These are phyloP conservation scores for Pseudisothecium myosuroides DNA, from an alignment of 225 moss, liverwort and hornwort genomes.

Conservation along the genomic window DNA sequence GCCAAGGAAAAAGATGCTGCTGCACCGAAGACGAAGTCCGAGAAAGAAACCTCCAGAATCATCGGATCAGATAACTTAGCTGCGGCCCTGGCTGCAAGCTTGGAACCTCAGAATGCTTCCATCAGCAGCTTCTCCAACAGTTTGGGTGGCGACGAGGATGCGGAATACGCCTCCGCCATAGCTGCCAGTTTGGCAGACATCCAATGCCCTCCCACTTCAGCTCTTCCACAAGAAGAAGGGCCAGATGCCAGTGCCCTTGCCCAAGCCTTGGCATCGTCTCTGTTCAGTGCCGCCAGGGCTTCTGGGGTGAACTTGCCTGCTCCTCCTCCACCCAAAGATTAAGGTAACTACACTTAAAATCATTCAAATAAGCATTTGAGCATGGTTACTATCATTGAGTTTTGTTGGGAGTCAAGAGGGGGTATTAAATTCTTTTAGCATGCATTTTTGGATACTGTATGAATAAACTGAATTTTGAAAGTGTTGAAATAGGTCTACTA, in stretches of 20 bases:
- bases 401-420: neutral
- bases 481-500: too few relatives aligned
- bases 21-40: neutral
- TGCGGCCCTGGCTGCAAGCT: conserved; percentile 42
- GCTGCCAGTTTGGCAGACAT: conserved; percentile 38
- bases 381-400: neutral
- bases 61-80: conserved; percentile 28
- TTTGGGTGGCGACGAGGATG: conserved; percentile 2
- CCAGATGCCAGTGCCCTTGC: conserved; percentile 47
- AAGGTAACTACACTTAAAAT: neutral
- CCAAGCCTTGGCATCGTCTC: conserved; percentile 38
- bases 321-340: conserved; percentile 33
- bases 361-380: neutral
- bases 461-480: neutral
- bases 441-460: neutral
- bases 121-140: neutral
- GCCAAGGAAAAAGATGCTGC: conserved; percentile 6
- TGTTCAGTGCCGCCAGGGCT: conserved; percentile 40
- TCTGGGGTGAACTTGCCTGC: conserved; percentile 23
- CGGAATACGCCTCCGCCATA: conserved; percentile 29
- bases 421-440: neutral
- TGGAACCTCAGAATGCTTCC: neutral
- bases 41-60: neutral
- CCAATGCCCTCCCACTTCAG: conserved; percentile 10
- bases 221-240: neutral